Conservation (phyloP, 2,329 filamentous ascomycete genomes). For the Pseudogymnoascus sp. region DNA sequence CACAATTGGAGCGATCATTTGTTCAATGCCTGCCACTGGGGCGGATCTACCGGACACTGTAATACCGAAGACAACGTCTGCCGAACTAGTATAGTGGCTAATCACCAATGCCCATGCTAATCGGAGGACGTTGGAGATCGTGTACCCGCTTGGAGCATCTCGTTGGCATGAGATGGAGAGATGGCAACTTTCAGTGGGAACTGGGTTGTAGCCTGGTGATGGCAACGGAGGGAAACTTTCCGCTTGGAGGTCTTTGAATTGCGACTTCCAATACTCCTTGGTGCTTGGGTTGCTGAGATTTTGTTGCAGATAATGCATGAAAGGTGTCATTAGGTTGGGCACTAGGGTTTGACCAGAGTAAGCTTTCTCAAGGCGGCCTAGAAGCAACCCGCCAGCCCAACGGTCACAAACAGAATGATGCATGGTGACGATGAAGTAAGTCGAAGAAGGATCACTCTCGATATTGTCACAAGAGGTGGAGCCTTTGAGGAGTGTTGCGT, state of each 20-base stretch:
- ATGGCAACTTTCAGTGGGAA: slow-evolving; percentile 2
- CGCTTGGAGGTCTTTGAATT: slow-evolving; percentile 8
- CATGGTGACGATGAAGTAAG: slow-evolving; percentile 23
- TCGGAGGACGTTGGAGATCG: slow-evolving; percentile 30
- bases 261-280: slow-evolving; percentile 12
- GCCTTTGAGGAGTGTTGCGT: background rate
- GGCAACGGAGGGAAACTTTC: slow-evolving; percentile 12
- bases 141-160: background rate
- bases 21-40: slow-evolving; percentile 30
- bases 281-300: background rate
- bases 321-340: background rate
- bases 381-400: slow-evolving; percentile 42
- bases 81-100: slow-evolving; percentile 29
- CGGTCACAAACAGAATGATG: slow-evolving; percentile 57
- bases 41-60: slow-evolving; percentile 34
- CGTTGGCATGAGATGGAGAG: background rate
- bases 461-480: background rate
- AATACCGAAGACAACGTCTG: slow-evolving; percentile 35
- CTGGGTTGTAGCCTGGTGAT: slow-evolving; percentile 10
- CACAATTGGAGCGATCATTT: slow-evolving; percentile 36
- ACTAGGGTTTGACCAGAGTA: slow-evolving; percentile 15
- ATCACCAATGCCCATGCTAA: slow-evolving; percentile 34
- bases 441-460: background rate
- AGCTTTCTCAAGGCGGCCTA: slow-evolving; percentile 4
- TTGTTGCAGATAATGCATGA: background rate